Base-by-base conservation (phyloP, 2,329 filamentous ascomycete genomes). In the Fusarium secorum region DNA sequence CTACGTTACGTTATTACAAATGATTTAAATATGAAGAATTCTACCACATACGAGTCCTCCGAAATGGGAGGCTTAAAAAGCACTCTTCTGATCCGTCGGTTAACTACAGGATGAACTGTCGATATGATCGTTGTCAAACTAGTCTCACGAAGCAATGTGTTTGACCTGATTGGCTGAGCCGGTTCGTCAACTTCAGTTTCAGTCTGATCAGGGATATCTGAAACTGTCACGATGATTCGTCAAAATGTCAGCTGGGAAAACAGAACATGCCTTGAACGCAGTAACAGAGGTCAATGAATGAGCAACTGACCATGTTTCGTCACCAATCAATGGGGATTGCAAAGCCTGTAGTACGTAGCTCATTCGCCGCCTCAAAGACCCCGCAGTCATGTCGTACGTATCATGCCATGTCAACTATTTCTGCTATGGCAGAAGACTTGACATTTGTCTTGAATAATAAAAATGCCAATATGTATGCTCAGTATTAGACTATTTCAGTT, bases 381-480 rank as follows among this genome's bases (percentile, higher is more conserved):
- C 66, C 66, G 65, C 66, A 66, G 55, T 70, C 67, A 66, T 56
- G 61, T 60, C 22, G 33, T 60, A 55, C n/a, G 30, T 58, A 57
- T 60, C 61, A 44, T 55, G 35, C 28, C 57, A 35, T 68, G 51
- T 55, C 57, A 49, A 33, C n/a, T 18, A 49, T 33, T 22, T 32
- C n/a, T 22, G 28, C 28, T 22, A 33, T 49, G 15, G n/a, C 45
- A 32, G 15, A 49, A 49, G 11, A 32, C n/a, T 49, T 32, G 45
- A 18, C 28, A 48, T 18, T 48, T 48, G 15, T 30, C 28, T 48
- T 48, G 15, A 20, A 30, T 30, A 17, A 48, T 17, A n/a, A n/a
- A n/a, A 17, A n/a, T 11, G 15, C 26, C 18, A 28, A 46, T 20
- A n/a, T 28, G 42, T 14, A 46, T 28, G 13, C 44, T 46, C 13